These are phyloP conservation scores for Xylaria sp. DNA, from an alignment of 2,329 filamentous ascomycete species.

Conservation along the genomic window DNA sequence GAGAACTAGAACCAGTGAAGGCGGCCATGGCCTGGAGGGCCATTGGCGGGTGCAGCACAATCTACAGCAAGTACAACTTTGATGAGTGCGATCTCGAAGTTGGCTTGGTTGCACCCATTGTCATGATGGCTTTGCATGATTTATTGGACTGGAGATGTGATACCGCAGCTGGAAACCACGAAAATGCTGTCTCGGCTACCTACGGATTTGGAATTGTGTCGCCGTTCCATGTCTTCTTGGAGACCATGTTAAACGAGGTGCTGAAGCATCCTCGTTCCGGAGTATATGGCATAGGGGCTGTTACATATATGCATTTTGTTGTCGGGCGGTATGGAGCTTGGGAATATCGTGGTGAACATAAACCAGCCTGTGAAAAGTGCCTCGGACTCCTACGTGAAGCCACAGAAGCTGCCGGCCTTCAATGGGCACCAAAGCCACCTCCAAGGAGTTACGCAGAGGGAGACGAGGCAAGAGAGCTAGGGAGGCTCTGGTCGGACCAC, in stretches of 20 bases:
- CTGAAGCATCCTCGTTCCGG: slow-evolving; percentile 22
- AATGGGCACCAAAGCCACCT: slow-evolving; percentile 27
- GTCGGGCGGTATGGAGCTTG: slow-evolving; percentile 28
- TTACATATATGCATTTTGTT: slow-evolving; percentile 30
- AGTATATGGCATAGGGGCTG: slow-evolving; percentile 23
- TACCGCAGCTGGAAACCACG: slow-evolving; percentile 28
- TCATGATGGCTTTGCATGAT: slow-evolving; percentile 32
- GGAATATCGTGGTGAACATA: slow-evolving; percentile 31
- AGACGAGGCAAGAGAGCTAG: slow-evolving; percentile 19
- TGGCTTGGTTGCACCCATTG: slow-evolving; percentile 25
- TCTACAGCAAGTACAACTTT: slow-evolving; percentile 34
- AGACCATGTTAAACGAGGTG: slow-evolving; percentile 26
- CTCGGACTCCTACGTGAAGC: slow-evolving; percentile 17
- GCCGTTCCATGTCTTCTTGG: slow-evolving; percentile 31
- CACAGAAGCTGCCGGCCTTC: slow-evolving; percentile 23
- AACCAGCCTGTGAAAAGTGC: slow-evolving; percentile 23
- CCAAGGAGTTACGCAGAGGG: slow-evolving; percentile 29
- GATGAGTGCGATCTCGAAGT: slow-evolving; percentile 19
- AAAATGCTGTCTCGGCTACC: slow-evolving; percentile 28
- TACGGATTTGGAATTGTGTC: slow-evolving; percentile 26
- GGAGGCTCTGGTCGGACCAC: slow-evolving; percentile 30
- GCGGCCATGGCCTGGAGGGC: slow-evolving; percentile 34
- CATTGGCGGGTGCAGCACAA: slow-evolving; percentile 28
- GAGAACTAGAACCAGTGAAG: slow-evolving; percentile 14
- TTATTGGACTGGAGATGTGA: slow-evolving; percentile 35